A percentile compares a stretch with the other conserved stretches of the same genome.
These are phyloP conservation scores for Albugo laibachii DNA, from an alignment of 352 stramenopile species.

Conservation along the genomic window DNA sequence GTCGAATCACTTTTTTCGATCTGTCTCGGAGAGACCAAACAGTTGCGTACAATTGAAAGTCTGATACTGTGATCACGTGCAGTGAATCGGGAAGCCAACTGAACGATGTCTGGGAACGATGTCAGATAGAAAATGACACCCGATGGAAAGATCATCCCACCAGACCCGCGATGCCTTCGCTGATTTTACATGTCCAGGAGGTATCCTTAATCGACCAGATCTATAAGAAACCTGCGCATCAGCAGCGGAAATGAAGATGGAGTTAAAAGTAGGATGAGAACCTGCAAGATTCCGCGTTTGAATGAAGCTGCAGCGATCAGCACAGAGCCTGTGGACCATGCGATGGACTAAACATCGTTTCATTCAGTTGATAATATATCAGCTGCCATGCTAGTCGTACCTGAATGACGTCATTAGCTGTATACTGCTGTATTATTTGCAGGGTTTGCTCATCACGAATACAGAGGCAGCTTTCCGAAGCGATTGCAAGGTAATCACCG, in stretches of 20 bases:
- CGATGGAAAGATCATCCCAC: constrained; percentile 5
- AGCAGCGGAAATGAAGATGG: constrained; percentile 1
- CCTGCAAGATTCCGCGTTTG: constrained; percentile 47
- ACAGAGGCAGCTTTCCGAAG: constrained; percentile 23
- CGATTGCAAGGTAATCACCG: constrained; percentile 27
- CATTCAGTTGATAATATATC: background rate
- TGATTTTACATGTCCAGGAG: constrained; percentile 55
- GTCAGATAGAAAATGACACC: background rate
- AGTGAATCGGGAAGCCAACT: constrained; percentile 37
- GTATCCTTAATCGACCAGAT: constrained; percentile 44
- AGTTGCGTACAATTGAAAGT: constrained; percentile 67
- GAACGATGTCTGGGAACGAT: constrained; percentile 9
- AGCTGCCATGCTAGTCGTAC: background rate
- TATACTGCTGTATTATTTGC: constrained; percentile 50
- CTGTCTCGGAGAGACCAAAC: constrained; percentile 58
- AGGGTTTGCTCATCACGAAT: constrained; percentile 28
- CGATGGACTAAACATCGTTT: constrained; percentile 10
- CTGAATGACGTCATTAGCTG: constrained; percentile 28
- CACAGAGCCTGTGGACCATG: constrained; percentile 44
- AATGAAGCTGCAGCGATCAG: constrained; percentile 35
- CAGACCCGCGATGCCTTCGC: constrained; percentile 43
- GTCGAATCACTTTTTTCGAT: constrained; percentile 33
- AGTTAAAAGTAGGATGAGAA: constrained; percentile 1
- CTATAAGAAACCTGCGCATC: constrained; percentile 2
- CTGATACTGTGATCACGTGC: constrained; percentile 59